These are phyloP conservation scores for Mucor saturninus DNA, from an alignment of 371 early-diverging fungal species.

Conservation along the genomic window DNA sequence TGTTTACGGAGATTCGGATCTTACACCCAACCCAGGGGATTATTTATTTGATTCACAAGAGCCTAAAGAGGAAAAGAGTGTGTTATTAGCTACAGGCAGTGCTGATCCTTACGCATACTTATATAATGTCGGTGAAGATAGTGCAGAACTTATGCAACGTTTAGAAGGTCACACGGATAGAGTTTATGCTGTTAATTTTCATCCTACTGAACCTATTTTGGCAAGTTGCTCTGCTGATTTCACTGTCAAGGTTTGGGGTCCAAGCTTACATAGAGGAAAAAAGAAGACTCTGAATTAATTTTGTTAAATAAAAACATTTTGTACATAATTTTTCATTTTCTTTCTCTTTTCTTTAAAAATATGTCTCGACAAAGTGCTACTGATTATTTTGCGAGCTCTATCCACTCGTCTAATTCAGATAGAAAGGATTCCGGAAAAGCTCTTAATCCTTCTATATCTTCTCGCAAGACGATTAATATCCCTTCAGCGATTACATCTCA, in stretches of 20 bases:
- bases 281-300: slow-evolving; percentile 47
- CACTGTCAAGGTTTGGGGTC: slow-evolving; percentile 83
- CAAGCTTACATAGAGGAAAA: slow-evolving; percentile 50
- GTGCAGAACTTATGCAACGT: slow-evolving; percentile 75
- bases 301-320: slow-evolving; percentile 8
- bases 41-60: slow-evolving; percentile 50
- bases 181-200: slow-evolving; percentile 85
- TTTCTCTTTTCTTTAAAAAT: background rate
- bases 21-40: slow-evolving; percentile 29
- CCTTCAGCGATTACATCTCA: too few relatives aligned
- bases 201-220: slow-evolving; percentile 81
- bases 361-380: too few relatives aligned
- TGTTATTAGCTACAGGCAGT: slow-evolving; percentile 83
- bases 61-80: slow-evolving; percentile 62
- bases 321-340: background rate
- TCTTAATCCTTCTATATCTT: too few relatives aligned
- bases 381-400: too few relatives aligned
- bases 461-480: too few relatives aligned
- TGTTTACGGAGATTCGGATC: slow-evolving; percentile 46
- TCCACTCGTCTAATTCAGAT: too few relatives aligned
- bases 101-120: slow-evolving; percentile 88
- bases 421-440: too few relatives aligned
- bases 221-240: slow-evolving; percentile 86
- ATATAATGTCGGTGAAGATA: slow-evolving; percentile 78
- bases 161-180: slow-evolving; percentile 87